A percentile compares a stretch with the other conserved stretches of the same genome.
phyloP scores from a whole-genome alignment of 805 yeast species.

The Cyberlindnera saturnus region DNA sequence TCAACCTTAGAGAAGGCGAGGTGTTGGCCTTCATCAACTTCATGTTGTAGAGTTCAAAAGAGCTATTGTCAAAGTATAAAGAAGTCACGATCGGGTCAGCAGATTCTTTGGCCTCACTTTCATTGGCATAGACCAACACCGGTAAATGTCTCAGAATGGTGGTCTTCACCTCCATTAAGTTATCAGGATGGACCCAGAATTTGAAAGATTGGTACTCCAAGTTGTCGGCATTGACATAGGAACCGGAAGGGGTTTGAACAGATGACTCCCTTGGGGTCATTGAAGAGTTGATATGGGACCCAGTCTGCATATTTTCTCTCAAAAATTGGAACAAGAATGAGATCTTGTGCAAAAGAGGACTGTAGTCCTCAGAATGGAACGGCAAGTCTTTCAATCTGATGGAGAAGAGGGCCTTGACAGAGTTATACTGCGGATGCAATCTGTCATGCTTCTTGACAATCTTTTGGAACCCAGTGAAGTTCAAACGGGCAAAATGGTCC shows the following conservation, averaged over 20 bases:
- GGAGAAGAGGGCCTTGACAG: constrained; percentile 85
- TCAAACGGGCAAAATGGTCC: constrained; percentile 84
- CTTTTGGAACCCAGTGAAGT: constrained; percentile 91
- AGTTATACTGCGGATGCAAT: constrained; percentile 68
- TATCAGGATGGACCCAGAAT: constrained; percentile 97
- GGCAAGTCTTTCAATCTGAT: constrained; percentile 86
- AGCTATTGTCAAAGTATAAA: constrained; percentile 78
- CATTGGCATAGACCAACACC: constrained; percentile 63
- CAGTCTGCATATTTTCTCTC: constrained; percentile 56
- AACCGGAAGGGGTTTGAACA: constrained; percentile 18
- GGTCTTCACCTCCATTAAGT: constrained; percentile 96
- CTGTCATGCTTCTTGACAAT: constrained; percentile 96
- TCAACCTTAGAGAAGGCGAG: constrained; percentile 72
- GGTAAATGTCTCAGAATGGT: constrained; percentile 90
- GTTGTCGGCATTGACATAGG: constrained; percentile 15
- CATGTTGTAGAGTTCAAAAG: constrained; percentile 81
- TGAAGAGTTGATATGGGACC: constrained; percentile 24
- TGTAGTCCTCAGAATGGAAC: constrained; percentile 90
- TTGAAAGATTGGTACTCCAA: constrained; percentile 57
- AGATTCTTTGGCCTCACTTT: constrained; percentile 37
- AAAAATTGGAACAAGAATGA: constrained; percentile 77
- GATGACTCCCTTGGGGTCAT: constrained; percentile 9
- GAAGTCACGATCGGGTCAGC: constrained; percentile 82
- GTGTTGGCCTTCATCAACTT: constrained; percentile 65
- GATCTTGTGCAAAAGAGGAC: constrained; percentile 80